phyloP scores from a whole-genome alignment of 2,329 filamentous ascomycete species.

The Xenoacremonium recifei region DNA sequence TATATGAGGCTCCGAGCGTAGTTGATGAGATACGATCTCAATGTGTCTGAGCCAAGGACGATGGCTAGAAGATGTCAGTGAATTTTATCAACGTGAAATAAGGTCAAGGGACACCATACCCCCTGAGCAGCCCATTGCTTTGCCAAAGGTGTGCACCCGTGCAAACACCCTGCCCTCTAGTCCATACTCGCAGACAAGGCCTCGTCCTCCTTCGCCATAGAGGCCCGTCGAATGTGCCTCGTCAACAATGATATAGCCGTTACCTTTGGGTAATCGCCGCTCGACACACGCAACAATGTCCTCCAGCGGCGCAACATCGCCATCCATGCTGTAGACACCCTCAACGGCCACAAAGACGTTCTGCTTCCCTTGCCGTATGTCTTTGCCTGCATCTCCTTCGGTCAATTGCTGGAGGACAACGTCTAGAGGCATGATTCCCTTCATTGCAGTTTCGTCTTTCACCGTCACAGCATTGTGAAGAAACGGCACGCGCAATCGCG shows the following conservation, averaged over 20 bases:
- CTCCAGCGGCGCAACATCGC: conserved; percentile 64
- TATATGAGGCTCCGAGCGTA: conserved; percentile 76
- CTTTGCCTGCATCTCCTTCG: conserved; percentile 29
- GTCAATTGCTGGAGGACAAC: conserved; percentile 30
- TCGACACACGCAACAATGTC: conserved; percentile 60
- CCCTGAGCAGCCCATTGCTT: conserved; percentile 66
- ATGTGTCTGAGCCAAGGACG: conserved; percentile 59
- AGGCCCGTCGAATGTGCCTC: conserved; percentile 68
- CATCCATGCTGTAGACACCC: conserved; percentile 80
- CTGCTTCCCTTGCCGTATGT: conserved; percentile 33
- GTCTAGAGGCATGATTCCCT: conserved; percentile 20
- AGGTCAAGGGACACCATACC: conserved; percentile 46
- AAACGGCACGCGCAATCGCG: conserved; percentile 48
- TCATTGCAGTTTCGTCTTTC: background rate
- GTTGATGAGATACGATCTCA: conserved; percentile 67
- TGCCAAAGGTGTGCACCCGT: conserved; percentile 65
- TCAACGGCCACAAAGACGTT: conserved; percentile 71
- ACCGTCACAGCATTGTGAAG: conserved; percentile 51
- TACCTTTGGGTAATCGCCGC: conserved; percentile 51
- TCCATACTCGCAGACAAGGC: conserved; percentile 55
- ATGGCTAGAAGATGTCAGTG: conserved; percentile 35
- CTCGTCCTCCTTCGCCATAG: conserved; percentile 53
- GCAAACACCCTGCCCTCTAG: conserved; percentile 57
- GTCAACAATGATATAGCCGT: conserved; percentile 64
- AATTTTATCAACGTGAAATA: too few relatives aligned